phyloP scores from a whole-genome alignment of 768 basidiomycete genomes.

The Lentinus tigrinus region DNA sequence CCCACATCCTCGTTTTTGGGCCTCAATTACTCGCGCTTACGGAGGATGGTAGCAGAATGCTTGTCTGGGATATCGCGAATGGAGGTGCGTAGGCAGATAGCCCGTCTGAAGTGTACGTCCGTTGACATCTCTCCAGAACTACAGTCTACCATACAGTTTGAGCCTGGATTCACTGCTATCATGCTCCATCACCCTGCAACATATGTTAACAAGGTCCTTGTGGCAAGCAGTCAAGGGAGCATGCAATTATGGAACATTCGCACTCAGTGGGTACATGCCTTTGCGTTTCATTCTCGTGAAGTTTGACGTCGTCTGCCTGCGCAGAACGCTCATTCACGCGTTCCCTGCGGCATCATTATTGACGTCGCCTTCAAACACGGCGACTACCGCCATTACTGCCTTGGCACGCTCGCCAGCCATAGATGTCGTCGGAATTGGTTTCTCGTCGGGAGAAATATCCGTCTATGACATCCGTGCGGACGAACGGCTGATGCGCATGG shows the following conservation, averaged over 20 bases:
- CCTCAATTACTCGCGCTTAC: constrained; percentile 76
- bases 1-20: constrained; percentile 77
- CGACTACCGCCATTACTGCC: constrained; percentile 60
- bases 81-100: constrained; percentile 45
- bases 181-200: constrained; percentile 90
- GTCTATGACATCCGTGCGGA: constrained; percentile 90
- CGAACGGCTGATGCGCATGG: constrained; percentile 84
- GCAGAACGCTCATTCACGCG: constrained; percentile 79
- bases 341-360: constrained; percentile 60
- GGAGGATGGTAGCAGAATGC: constrained; percentile 73
- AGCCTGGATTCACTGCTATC: constrained; percentile 81
- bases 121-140: constrained; percentile 43
- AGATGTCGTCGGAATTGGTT: constrained; percentile 93
- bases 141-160: constrained; percentile 72
- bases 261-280: constrained; percentile 55
- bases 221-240: constrained; percentile 76
- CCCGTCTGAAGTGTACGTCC: background rate
- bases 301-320: background rate
- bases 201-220: constrained; percentile 92
- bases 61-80: constrained; percentile 69
- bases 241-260: constrained; percentile 95
- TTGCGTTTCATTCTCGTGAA: background rate
- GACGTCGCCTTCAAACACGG: constrained; percentile 28
- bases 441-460: constrained; percentile 81
- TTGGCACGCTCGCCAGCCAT: constrained; percentile 92